Conservation (phyloP, 176 grass and related monocot genomes). For the Eleusine coracana region DNA sequence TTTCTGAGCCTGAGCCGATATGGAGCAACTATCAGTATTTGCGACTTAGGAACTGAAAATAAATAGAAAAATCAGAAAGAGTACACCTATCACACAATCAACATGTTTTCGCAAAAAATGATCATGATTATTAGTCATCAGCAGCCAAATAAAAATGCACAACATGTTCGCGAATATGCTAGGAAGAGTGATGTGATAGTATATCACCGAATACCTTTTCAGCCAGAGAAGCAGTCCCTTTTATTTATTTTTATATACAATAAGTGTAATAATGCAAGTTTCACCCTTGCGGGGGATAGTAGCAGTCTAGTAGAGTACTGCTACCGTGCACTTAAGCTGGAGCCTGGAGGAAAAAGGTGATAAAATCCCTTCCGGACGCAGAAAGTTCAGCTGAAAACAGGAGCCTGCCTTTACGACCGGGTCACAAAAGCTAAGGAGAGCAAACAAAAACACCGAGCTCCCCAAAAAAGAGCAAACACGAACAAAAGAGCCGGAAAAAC, state of each 20-base stretch:
- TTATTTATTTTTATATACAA: too few relatives aligned
- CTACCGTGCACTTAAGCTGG: neutral
- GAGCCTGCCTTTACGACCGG: neutral
- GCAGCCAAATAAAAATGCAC: too few relatives aligned
- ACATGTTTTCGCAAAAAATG: too few relatives aligned
- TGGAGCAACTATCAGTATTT: too few relatives aligned
- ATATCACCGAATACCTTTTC: too few relatives aligned
- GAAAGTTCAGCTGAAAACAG: neutral
- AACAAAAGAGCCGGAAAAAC: neutral
- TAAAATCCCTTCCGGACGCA: neutral
- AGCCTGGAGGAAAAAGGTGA: neutral
- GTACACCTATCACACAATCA: too few relatives aligned
- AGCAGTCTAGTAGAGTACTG: neutral
- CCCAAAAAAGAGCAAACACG: neutral
- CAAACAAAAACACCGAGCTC: constrained; percentile 2
- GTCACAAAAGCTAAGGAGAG: constrained; percentile 5
- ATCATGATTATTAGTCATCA: too few relatives aligned
- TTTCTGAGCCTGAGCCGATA: too few relatives aligned
- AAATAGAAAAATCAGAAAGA: too few relatives aligned
- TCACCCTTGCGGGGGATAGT: neutral
- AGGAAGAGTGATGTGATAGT: neutral
- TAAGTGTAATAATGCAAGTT: neutral
- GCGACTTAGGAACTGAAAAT: too few relatives aligned
- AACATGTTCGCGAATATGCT: neutral
- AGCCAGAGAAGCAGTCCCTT: too few relatives aligned